Evolutionary conservation across 2,329 filamentous ascomycete genomes (phyloP), one percentile per base, ranked within the genome.

Genomic region (Cercospora zeina): DNA sequence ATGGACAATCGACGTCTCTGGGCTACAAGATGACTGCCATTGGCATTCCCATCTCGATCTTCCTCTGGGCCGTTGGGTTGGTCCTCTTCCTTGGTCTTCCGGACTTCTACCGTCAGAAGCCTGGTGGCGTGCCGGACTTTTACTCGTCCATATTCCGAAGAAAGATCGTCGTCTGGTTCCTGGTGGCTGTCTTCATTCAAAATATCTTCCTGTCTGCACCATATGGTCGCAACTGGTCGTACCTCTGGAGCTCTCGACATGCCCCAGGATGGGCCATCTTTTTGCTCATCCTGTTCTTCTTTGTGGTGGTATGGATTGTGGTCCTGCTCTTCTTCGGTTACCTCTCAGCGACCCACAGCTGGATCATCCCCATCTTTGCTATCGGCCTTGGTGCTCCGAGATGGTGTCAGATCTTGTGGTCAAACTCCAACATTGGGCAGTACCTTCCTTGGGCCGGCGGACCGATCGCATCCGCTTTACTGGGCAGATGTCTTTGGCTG

Each of bases 321-420:
- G 69, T 85, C 24, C 79, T 86, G 36, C 80, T 73, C 66, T 69
- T 79, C 57, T 83, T 88, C 67, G 80, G 79, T 9, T 73, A 77
- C 55, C 78, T 87, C n/a, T 84, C 83, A 14, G 82, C 82, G 66
- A 80, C 80, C 14, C 86, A 89, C 72, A 84, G 81, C 55, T 89
- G 87, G 87, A 83, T 88, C 66, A 76, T 89, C 4, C 86, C 86
- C 11, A 82, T 89, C 60, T 87, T 89, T 65, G 86, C 87, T 50
- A 85, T 88, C 62, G 86, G 86, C 13, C 81, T 89, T 11, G 85
- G 83, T 47, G 85, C 86, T 3, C 87, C 87, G 1, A 79, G 86
- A 63, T 89, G 86, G 86, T 82, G 82, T 8, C 87, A 89, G 72
- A 87, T 88, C 71, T 84, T 87, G 71, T 89, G 87, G 87, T 83